Percentiles rank a stretch among this genome's conserved stretches.
Evolutionary conservation across 169 alveolate genomes (phyloP).

Genomic region (Cyclospora cayetanensis): DNA sequence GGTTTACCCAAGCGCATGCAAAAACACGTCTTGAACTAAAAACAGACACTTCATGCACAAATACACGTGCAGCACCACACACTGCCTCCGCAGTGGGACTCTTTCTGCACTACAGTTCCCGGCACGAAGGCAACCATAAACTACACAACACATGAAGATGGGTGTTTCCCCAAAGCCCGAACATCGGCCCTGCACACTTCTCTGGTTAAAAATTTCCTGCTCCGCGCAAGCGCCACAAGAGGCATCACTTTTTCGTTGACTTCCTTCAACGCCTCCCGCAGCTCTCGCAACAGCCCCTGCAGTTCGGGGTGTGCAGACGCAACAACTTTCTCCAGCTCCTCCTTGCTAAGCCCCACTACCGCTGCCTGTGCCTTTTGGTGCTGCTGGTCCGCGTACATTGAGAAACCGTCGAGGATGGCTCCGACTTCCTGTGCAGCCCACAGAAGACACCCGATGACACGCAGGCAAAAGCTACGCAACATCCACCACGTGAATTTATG

Average conservation of each 20-base stretch:
- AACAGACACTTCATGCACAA: background rate
- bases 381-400: background rate
- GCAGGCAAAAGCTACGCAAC: background rate
- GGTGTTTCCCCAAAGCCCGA: background rate
- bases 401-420: constrained; percentile 41
- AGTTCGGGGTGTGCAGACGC: constrained; percentile 74
- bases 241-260: constrained; percentile 76
- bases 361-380: constrained; percentile 9
- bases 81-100: background rate
- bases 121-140: background rate
- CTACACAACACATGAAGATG: too few relatives aligned
- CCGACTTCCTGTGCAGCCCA: constrained; percentile 29
- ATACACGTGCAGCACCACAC: background rate
- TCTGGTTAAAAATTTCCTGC: constrained; percentile 74
- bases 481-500: too few relatives aligned
- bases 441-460: too few relatives aligned
- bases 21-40: background rate
- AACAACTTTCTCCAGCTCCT: constrained; percentile 39
- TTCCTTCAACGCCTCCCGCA: constrained; percentile 70
- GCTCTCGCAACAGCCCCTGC: constrained; percentile 76
- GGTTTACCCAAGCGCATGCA: too few relatives aligned
- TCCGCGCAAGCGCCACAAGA: constrained; percentile 68
- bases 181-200: constrained; percentile 60
- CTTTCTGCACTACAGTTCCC: background rate
- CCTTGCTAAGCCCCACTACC: constrained; percentile 12